Conservation (phyloP, 306 rosid species). For the Fagus sylvatica region DNA sequence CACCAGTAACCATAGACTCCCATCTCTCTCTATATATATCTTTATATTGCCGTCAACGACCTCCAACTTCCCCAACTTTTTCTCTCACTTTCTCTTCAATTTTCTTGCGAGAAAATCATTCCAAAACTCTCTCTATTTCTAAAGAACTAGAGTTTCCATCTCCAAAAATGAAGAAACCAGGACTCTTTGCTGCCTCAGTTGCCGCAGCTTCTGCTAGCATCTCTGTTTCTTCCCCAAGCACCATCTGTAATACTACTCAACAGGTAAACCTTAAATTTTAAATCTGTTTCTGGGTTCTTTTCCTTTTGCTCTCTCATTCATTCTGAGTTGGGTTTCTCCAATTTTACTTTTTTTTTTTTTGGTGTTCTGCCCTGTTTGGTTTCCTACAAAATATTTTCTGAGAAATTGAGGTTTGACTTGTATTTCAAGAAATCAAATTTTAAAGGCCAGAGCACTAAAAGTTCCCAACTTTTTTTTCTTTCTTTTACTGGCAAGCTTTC, state of each 20-base stretch:
- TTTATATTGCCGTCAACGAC: constrained; percentile 14
- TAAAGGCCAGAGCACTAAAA: no score
- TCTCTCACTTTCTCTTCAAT: neutral
- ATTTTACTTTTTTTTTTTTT: neutral
- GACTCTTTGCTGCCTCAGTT: constrained; percentile 39
- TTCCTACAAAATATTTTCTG: constrained; percentile 9
- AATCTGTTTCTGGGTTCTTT: neutral
- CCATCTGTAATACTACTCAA: constrained; percentile 19
- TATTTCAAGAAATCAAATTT: no score
- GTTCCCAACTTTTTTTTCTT: neutral
- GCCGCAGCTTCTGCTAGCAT: constrained; percentile 44
- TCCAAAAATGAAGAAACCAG: constrained; percentile 44
- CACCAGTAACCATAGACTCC: neutral
- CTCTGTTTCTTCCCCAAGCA: constrained; percentile 28
- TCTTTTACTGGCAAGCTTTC: neutral
- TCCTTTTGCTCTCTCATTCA: neutral
- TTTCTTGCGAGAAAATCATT: constrained; percentile 7
- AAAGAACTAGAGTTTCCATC: neutral
- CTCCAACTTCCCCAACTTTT: constrained; percentile 1
- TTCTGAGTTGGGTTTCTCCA: neutral
- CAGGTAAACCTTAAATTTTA: constrained; percentile 24
- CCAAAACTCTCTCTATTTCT: neutral
- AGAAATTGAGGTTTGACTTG: neutral
- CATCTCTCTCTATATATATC: neutral
- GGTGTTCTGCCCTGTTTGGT: constrained; percentile 13